Evolutionary conservation across 768 basidiomycete species (phyloP).

Genomic region (Leucocoprinus sp.): DNA sequence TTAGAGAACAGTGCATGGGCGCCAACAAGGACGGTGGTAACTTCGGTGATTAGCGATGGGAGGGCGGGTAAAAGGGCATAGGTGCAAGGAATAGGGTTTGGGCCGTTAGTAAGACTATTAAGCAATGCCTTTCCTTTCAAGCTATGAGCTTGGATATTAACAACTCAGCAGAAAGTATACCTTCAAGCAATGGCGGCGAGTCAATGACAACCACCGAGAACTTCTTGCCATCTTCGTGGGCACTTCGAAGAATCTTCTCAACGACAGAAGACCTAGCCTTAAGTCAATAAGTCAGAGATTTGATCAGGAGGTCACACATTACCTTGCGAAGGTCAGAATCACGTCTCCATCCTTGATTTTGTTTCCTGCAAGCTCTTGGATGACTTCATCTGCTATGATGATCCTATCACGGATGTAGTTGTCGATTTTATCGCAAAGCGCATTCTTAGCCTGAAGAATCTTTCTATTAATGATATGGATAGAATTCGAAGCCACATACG

Average conservation of each 20-base stretch:
- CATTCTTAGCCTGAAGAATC: constrained; percentile 69
- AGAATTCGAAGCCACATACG: constrained; percentile 33
- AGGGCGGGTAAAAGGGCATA: constrained; percentile 88
- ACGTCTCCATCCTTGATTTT: constrained; percentile 95
- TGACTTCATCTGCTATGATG: constrained; percentile 87
- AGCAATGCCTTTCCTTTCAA: constrained; percentile 70
- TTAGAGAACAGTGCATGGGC: constrained; percentile 94
- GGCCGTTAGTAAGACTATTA: constrained; percentile 52
- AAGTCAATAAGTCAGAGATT: constrained; percentile 3
- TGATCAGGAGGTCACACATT: neutral
- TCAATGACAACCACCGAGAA: constrained; percentile 94
- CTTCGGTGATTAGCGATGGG: constrained; percentile 70
- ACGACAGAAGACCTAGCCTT: constrained; percentile 80
- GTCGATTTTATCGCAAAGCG: constrained; percentile 78
- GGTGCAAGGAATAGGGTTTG: constrained; percentile 67
- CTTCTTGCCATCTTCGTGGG: constrained; percentile 61
- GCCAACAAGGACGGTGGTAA: constrained; percentile 81
- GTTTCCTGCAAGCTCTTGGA: constrained; percentile 77
- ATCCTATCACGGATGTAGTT: constrained; percentile 93
- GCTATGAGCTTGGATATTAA: constrained; percentile 1
- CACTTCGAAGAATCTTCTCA: constrained; percentile 77
- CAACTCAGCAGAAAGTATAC: constrained; percentile 24
- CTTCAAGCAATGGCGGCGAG: constrained; percentile 91
- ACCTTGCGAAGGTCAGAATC: constrained; percentile 91
- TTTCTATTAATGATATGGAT: constrained; percentile 1